phyloP scores from a whole-genome alignment of 192 early-diverging fungal genomes.

The Thamnidium elegans region DNA sequence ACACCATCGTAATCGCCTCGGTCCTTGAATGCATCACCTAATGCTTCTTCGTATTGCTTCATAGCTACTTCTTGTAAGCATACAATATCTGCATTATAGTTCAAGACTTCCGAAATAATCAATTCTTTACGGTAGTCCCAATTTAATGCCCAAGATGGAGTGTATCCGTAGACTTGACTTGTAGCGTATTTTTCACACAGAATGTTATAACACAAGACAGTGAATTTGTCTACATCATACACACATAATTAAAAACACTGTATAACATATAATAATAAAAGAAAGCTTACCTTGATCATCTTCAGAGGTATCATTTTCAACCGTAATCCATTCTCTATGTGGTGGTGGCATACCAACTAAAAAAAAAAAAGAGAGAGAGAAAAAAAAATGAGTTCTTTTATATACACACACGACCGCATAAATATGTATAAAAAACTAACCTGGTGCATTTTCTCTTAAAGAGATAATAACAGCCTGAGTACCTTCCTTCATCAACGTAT shows the following conservation, averaged over 20 bases:
- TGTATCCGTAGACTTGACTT: constrained; percentile 84
- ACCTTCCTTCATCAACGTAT: constrained; percentile 83
- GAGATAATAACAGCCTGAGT: constrained; percentile 78
- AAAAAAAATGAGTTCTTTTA: background rate
- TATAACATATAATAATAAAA: no score
- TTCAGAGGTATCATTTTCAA: constrained; percentile 71
- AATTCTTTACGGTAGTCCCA: constrained; percentile 95
- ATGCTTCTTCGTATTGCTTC: constrained; percentile 84
- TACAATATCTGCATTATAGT: constrained; percentile 86
- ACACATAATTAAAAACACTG: no score
- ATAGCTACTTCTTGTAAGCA: constrained; percentile 94
- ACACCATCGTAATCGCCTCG: constrained; percentile 84
- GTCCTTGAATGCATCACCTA: constrained; percentile 66
- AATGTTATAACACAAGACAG: constrained; percentile 91
- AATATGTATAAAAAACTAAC: constrained; percentile 37
- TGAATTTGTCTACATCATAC: constrained; percentile 66
- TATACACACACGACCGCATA: background rate
- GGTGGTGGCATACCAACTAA: constrained; percentile 73
- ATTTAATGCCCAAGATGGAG: constrained; percentile 88
- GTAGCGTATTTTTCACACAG: constrained; percentile 91
- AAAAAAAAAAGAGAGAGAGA: background rate
- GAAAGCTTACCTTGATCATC: constrained; percentile 34
- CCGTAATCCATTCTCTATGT: constrained; percentile 85
- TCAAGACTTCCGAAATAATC: constrained; percentile 79
- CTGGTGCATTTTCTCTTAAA: constrained; percentile 83